Evolutionary conservation across 139 green algal genomes (phyloP).

Genomic region (Chlamydomonas eustigma): DNA sequence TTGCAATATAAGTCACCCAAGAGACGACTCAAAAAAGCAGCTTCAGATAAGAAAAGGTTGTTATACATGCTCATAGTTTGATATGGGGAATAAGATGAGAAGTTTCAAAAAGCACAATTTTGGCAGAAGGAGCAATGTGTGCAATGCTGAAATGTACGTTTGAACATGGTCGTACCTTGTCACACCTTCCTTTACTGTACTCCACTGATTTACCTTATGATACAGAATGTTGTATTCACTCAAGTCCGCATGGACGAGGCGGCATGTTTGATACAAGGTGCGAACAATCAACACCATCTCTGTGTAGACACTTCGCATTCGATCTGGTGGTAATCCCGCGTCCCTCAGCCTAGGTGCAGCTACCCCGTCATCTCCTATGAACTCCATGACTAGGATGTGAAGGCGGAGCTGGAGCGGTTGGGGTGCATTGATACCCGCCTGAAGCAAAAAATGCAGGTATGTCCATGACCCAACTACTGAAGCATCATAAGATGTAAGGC

Average conservation of each 20-base stretch:
- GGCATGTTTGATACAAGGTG: slow-evolving; percentile 83
- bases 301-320: slow-evolving; percentile 59
- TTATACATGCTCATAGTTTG: too few relatives aligned
- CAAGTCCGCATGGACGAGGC: slow-evolving; percentile 95
- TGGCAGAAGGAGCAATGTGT: too few relatives aligned
- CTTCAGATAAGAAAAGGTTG: too few relatives aligned
- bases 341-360: slow-evolving; percentile 89
- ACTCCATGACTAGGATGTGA: slow-evolving; percentile 95
- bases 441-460: too few relatives aligned
- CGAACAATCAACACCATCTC: slow-evolving; percentile 55
- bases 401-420: slow-evolving; percentile 80
- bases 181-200: background rate
- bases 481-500: too few relatives aligned
- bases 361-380: slow-evolving; percentile 78
- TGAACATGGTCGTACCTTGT: too few relatives aligned
- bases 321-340: slow-evolving; percentile 61
- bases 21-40: too few relatives aligned
- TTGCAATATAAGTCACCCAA: too few relatives aligned
- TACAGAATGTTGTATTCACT: slow-evolving; percentile 96
- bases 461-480: too few relatives aligned
- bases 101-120: too few relatives aligned
- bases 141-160: too few relatives aligned
- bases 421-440: slow-evolving; percentile 75
- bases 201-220: slow-evolving; percentile 51
- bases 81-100: too few relatives aligned